A percentile compares a stretch with the other conserved stretches of the same genome.
Evolutionary conservation across 805 yeast genomes (phyloP).

Genomic region (Myxozyma sirexii): DNA sequence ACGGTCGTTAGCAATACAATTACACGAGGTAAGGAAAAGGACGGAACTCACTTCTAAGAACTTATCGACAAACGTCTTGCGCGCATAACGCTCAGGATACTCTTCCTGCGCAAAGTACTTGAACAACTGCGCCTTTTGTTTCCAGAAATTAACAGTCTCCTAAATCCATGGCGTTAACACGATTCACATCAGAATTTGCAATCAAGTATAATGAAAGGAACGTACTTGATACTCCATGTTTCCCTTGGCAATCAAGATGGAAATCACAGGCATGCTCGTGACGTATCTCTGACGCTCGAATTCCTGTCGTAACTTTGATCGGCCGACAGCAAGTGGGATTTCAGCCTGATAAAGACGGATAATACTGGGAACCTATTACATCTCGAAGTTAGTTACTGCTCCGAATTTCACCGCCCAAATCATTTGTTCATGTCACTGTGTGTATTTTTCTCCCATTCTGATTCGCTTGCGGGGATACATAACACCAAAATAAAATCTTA

Average conservation of each 20-base stretch:
- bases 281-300: conserved; percentile 84
- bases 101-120: conserved; percentile 74
- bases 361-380: conserved; percentile 54
- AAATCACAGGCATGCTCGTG: conserved; percentile 62
- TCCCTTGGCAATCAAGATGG: conserved; percentile 75
- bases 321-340: conserved; percentile 74
- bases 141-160: conserved; percentile 86
- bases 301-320: conserved; percentile 85
- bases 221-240: conserved; percentile 78
- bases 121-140: conserved; percentile 82
- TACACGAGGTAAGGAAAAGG: too few species aligned
- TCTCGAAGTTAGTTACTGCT: too few species aligned
- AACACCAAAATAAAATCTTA: conserved; percentile 39
- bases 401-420: too few species aligned
- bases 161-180: not conserved
- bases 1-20: not conserved
- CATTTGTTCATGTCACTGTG: not conserved
- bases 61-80: conserved; percentile 68
- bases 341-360: conserved; percentile 71
- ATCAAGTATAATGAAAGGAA: not conserved
- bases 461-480: too few species aligned
- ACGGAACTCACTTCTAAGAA: conserved; percentile 62
- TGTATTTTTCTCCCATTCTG: not conserved
- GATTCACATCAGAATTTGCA: too few species aligned
- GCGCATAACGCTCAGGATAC: conserved; percentile 56